Base-by-base conservation (phyloP, 495 filamentous ascomycete species). In the Xylaria grammica region DNA sequence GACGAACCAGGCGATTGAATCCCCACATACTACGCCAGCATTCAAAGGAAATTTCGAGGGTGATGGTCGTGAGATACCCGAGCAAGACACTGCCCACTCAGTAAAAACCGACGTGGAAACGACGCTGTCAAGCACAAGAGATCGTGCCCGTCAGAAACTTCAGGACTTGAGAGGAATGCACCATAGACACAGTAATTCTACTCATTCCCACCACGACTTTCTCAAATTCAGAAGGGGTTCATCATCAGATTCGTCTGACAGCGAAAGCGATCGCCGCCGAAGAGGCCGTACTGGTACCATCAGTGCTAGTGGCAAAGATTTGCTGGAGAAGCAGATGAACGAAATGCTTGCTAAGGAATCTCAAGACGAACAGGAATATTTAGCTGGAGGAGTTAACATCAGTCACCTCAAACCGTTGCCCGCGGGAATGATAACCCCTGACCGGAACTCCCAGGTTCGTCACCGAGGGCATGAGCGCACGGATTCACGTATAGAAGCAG, bases 271-370 rank as follows among this genome's bases (percentile, higher is more conserved):
- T 46, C 70, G 75, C 10, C 72, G 72, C 29, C 74, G 73, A 50
- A 71, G 78, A 45, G 68, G 38, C 19, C 77, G 79, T 34, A 71
- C 48, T 17, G 74, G 72, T 20, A 81, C 73, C 10, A 75, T 79
- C 19, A 77, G 66, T 51, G 69, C 77, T 65, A 71, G 66, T 46
- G 74, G 82, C 36, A 85, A 76, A 62, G 85, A 85, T 30, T 79
- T 89, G 15, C 75, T 92, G 7, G 86, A 87, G 60, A 88, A 86
- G 67, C 88, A 90, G 64, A 88, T 91, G 85, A 79, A 83, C 65
- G 80, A 86, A n/a, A 82, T 90, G 78, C 76, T 90, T 13, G 84
- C 78, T 4, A 82, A 76, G 40, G 86, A 87, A 66, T 74, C 75
- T 22, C 66, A 71, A 24, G 79, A 80, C 5, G 74, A 72, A 24